Evolutionary conservation across 2,329 filamentous ascomycete species (phyloP).

Genomic region (Cladobotryum protrusum): DNA sequence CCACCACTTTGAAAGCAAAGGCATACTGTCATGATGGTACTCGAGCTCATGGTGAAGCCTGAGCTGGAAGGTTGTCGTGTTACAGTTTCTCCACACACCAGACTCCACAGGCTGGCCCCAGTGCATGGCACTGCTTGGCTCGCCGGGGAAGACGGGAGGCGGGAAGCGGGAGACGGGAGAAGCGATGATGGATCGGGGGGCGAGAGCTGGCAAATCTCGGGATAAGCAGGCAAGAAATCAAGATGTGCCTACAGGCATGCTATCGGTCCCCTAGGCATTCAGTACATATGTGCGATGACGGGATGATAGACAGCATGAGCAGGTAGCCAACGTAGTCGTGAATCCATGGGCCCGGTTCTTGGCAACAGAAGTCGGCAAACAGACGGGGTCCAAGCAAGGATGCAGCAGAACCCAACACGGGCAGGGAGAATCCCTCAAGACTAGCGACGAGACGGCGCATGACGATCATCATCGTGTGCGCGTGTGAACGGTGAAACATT

Average conservation of each 20-base stretch:
- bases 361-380: constrained; percentile 5
- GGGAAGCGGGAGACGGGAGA: constrained; percentile 10
- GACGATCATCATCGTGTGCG: constrained; percentile 2
- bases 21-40: background rate
- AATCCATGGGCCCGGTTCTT: constrained; percentile 14
- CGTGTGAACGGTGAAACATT: constrained; percentile 1
- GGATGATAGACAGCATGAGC: constrained; percentile 3
- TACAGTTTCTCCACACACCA: constrained; percentile 2
- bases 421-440: background rate
- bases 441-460: background rate
- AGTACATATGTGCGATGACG: constrained; percentile 6
- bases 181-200: constrained; percentile 6
- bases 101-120: constrained; percentile 4
- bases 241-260: background rate
- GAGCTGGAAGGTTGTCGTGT: constrained; percentile 1
- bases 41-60: background rate
- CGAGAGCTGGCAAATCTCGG: constrained; percentile 2
- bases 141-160: constrained; percentile 10
- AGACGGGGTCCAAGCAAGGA: background rate
- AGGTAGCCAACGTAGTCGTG: background rate
- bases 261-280: background rate
- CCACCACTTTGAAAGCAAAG: background rate
- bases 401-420: background rate
- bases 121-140: constrained; percentile 2
- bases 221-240: background rate